phyloP scores from a whole-genome alignment of 192 early-diverging fungal species.

The Linnemannia hyalina region DNA sequence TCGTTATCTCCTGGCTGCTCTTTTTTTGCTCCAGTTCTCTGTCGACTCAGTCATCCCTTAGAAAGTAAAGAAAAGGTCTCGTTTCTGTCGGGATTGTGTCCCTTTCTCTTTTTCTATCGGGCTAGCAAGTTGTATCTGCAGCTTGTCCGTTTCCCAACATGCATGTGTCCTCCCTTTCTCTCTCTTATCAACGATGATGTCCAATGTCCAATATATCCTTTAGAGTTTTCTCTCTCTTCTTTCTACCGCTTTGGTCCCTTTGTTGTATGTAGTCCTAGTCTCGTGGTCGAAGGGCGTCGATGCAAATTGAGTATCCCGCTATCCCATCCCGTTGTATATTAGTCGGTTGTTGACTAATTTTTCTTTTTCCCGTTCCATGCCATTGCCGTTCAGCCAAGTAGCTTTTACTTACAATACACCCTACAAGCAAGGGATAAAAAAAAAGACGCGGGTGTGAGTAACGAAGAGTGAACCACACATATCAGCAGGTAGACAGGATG shows the following conservation, averaged over 20 bases:
- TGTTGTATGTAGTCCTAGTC: too few species aligned
- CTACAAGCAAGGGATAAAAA: conserved; percentile 19
- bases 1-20: not conserved
- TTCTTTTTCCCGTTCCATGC: not conserved
- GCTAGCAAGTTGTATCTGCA: too few species aligned
- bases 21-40: not conserved
- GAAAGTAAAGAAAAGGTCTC: not conserved
- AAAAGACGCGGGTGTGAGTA: not conserved
- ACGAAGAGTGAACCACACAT: not conserved
- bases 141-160: too few species aligned
- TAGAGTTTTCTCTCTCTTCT: too few species aligned
- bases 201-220: too few species aligned
- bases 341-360: not conserved
- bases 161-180: too few species aligned
- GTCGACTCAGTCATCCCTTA: not conserved
- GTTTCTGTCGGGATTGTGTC: not conserved
- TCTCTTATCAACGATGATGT: too few species aligned
- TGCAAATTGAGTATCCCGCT: not conserved
- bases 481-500: not conserved
- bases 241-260: too few species aligned
- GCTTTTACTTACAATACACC: conserved; percentile 53
- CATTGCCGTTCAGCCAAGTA: not conserved
- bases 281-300: too few species aligned
- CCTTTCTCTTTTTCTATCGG: too few species aligned
- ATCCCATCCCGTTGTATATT: not conserved